Conservation (phyloP, 2,329 filamentous ascomycete genomes). For the Polychaeton citri region DNA sequence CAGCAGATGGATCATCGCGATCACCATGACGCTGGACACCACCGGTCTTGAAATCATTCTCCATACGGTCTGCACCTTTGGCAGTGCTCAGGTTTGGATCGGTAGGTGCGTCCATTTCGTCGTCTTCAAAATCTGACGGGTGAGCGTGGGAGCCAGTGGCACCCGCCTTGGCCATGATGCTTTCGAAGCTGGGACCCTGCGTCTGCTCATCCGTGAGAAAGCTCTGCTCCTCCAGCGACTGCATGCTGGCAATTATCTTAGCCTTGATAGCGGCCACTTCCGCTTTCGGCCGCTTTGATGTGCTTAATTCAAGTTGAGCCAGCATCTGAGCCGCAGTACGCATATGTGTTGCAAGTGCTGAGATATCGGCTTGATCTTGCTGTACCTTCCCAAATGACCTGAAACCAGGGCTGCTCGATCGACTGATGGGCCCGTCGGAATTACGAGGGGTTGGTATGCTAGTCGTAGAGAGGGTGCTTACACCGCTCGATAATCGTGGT, state of each 20-base stretch:
- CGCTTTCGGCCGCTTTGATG: constrained; percentile 63
- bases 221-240: constrained; percentile 72
- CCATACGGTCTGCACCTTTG: constrained; percentile 71
- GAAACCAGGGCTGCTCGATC: constrained; percentile 56
- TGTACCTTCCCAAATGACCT: constrained; percentile 42
- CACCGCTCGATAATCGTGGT: constrained; percentile 48
- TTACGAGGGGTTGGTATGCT: constrained; percentile 54
- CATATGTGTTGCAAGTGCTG: constrained; percentile 75
- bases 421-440: constrained; percentile 54
- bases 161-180: constrained; percentile 62
- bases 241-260: constrained; percentile 84
- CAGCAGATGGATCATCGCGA: constrained; percentile 72
- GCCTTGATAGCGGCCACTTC: constrained; percentile 75
- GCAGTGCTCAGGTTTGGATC: constrained; percentile 45
- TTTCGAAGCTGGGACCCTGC: constrained; percentile 62
- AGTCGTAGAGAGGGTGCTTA: constrained; percentile 47
- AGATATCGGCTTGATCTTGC: constrained; percentile 65
- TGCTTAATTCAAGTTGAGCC: constrained; percentile 67
- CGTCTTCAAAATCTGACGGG: constrained; percentile 44
- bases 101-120: constrained; percentile 21
- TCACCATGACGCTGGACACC: constrained; percentile 70
- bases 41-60: constrained; percentile 78
- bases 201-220: constrained; percentile 59
- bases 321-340: constrained; percentile 78
- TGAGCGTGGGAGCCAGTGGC: constrained; percentile 37